Base-by-base conservation (phyloP, 192 early-diverging fungal species). In the Coemansia sp. region DNA sequence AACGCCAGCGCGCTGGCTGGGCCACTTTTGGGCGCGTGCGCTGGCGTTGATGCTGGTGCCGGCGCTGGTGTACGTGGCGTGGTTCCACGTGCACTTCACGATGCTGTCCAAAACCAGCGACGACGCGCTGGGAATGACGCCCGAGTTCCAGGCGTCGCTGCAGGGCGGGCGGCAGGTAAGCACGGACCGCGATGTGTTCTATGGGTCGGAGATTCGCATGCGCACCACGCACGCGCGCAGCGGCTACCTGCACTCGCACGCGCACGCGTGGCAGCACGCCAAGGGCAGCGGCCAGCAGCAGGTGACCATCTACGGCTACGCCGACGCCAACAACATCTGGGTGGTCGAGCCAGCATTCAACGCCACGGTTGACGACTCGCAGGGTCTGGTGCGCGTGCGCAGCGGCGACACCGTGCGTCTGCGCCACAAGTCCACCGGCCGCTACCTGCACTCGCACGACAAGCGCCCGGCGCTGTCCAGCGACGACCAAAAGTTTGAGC, bases 81-180 rank as follows among this genome's bases (percentile, higher is more conserved):
- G 86, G 70, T 98, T 97, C 78, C 83, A 83, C 54, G 81, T 99
- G 46, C 95, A 99, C 68, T 99, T 99, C 73, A 71, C 76, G 27
- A 61, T 93, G 5, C 73, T 99, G 25, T 62, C 60, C 21, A 76
- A 78, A 36, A 80, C 79, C 46, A 94, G 96, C 21, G 84, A 86
- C 8, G 94, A 92, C n/a, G 90, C 90, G 64, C 78, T 79, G n/a
- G 93, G 94, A 70, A 90, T 98, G 90, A 83, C 84, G 44, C 82
- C 90, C n/a, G 83, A 84, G 60, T 97, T 98, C 78, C 91, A 95
- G 75, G 81, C 85, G 26, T 82, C 87, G 23, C 75, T 99, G 7
- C 41, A 51, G 2, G 97, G 93, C 27, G 86, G 58, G 1, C 58
- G 53, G 21, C 44, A 65, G 14, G 39, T 70, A 3, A 32, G 38